A percentile compares a stretch with the other conserved stretches of the same genome.
These are phyloP conservation scores for Ettlia oleoabundans DNA, from an alignment of 139 green algal species.

Conservation along the genomic window DNA sequence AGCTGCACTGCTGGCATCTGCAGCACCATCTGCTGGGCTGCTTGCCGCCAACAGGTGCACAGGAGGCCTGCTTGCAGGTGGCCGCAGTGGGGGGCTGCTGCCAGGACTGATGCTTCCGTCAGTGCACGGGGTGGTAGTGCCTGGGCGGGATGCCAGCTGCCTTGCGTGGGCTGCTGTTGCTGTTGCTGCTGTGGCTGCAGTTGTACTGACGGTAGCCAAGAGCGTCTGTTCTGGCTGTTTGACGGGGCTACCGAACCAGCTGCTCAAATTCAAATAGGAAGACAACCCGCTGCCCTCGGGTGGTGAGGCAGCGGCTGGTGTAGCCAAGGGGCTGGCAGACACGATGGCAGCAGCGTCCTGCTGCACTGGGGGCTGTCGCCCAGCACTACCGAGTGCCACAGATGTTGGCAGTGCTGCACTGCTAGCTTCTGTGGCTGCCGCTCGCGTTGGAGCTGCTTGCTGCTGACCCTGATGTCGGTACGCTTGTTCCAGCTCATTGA, in stretches of 20 bases:
- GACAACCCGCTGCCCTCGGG: background rate
- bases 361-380: no score
- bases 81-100: background rate
- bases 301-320: background rate
- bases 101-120: background rate
- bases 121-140: background rate
- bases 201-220: background rate
- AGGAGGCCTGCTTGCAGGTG: background rate
- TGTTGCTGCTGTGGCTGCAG: background rate
- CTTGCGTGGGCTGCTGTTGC: background rate
- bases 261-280: constrained; percentile 2
- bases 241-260: constrained; percentile 23
- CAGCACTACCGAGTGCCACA: no score
- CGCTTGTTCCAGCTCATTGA: background rate
- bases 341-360: no score
- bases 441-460: background rate
- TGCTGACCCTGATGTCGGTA: background rate
- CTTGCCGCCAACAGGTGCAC: background rate
- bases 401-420: no score
- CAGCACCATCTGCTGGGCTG: background rate
- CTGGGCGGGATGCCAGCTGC: background rate
- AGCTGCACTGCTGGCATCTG: background rate
- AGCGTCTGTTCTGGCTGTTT: background rate
- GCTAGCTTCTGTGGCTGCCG: background rate
- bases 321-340: no score